Percentiles rank a stretch among this genome's conserved stretches.
Conservation (phyloP, 2,329 filamentous ascomycete species). For the Allantophomopsis lycopodina region DNA sequence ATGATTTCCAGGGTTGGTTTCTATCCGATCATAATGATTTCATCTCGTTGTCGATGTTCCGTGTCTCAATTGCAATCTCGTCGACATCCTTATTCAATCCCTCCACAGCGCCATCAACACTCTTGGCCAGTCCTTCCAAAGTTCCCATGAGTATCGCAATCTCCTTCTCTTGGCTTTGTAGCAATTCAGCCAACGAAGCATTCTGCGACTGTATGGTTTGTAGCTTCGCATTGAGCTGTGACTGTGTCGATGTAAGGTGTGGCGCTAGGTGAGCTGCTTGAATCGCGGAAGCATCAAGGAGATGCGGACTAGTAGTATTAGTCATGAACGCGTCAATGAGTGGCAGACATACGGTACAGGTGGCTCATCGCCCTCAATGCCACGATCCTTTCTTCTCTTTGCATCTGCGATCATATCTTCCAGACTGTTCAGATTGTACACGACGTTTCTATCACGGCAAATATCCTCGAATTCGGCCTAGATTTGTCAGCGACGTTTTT, state of each 20-base stretch:
- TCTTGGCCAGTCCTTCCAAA: slow-evolving; percentile 27
- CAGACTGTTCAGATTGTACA: slow-evolving; percentile 43
- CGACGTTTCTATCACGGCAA: slow-evolving; percentile 33
- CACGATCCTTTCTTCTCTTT: slow-evolving; percentile 16
- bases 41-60: too few relatives aligned
- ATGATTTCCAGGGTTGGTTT: too few relatives aligned
- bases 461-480: slow-evolving; percentile 44
- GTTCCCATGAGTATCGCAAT: slow-evolving; percentile 15
- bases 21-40: too few relatives aligned
- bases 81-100: slow-evolving; percentile 35
- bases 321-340: too few relatives aligned
- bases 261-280: slow-evolving; percentile 40
- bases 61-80: too few relatives aligned
- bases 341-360: not conserved
- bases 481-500: too few relatives aligned
- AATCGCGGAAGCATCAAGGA: slow-evolving; percentile 36
- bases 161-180: slow-evolving; percentile 39
- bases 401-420: slow-evolving; percentile 41
- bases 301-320: slow-evolving; percentile 26
- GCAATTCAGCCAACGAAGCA: slow-evolving; percentile 33
- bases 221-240: slow-evolving; percentile 40
- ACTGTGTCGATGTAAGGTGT: slow-evolving; percentile 35
- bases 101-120: slow-evolving; percentile 34
- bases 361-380: too few relatives aligned
- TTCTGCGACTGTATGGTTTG: slow-evolving; percentile 44